These are phyloP conservation scores for Aspergillus hiratsukae DNA, from an alignment of 2,329 filamentous ascomycete species.

Conservation along the genomic window DNA sequence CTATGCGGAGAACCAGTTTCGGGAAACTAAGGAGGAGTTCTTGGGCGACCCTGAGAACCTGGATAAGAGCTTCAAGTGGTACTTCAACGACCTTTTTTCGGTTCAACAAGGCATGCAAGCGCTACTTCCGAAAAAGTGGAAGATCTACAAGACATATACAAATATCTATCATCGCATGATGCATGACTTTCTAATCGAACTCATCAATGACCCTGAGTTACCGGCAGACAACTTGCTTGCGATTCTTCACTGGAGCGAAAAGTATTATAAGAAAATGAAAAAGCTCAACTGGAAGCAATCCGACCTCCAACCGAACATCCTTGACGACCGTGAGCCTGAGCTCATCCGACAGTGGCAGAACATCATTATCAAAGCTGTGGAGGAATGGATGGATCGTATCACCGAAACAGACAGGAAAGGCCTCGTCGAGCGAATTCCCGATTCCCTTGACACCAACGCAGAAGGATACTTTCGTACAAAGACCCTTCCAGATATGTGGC, in stretches of 20 bases:
- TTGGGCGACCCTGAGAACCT: slow-evolving; percentile 75
- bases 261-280: slow-evolving; percentile 93
- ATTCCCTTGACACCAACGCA: slow-evolving; percentile 80
- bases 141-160: slow-evolving; percentile 84
- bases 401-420: slow-evolving; percentile 74
- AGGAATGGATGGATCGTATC: slow-evolving; percentile 97
- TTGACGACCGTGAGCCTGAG: slow-evolving; percentile 86
- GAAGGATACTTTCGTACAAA: slow-evolving; percentile 90
- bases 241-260: slow-evolving; percentile 91
- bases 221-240: slow-evolving; percentile 82
- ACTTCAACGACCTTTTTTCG: slow-evolving; percentile 93
- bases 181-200: slow-evolving; percentile 83
- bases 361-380: slow-evolving; percentile 90
- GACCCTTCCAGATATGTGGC: slow-evolving; percentile 91
- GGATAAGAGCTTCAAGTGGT: slow-evolving; percentile 90
- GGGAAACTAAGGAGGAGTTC: slow-evolving; percentile 67
- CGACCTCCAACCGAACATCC: slow-evolving; percentile 76
- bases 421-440: slow-evolving; percentile 71
- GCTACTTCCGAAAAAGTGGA: slow-evolving; percentile 95
- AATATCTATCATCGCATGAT: slow-evolving; percentile 90
- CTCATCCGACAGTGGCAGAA: slow-evolving; percentile 90
- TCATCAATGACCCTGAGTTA: slow-evolving; percentile 80
- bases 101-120: slow-evolving; percentile 89
- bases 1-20: slow-evolving; percentile 70
- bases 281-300: slow-evolving; percentile 76